These are phyloP conservation scores for Hyparrhenia diplandra DNA, from an alignment of 176 grass and related monocot species.

Conservation along the genomic window DNA sequence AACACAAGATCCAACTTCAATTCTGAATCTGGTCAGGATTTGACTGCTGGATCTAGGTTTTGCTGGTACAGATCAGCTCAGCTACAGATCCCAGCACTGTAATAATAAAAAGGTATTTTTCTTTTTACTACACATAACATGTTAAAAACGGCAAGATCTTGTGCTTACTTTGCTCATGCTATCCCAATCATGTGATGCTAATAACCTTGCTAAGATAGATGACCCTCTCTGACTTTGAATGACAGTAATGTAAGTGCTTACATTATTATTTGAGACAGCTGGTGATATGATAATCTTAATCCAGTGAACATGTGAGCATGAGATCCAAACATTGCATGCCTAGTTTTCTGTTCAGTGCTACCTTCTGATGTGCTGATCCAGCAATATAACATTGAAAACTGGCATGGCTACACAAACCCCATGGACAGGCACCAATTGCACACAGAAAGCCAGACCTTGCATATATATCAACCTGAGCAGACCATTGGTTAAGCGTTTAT, in stretches of 20 bases:
- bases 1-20: constrained; percentile 55
- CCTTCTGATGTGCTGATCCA: constrained; percentile 49
- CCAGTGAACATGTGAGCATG: constrained; percentile 41
- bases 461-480: neutral
- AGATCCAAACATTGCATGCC: constrained; percentile 42
- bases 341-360: constrained; percentile 51
- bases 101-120: neutral
- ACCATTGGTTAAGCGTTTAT: neutral
- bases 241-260: constrained; percentile 23
- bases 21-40: constrained; percentile 41
- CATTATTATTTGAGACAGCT: constrained; percentile 36
- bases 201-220: neutral
- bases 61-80: constrained; percentile 19
- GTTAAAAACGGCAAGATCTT: neutral
- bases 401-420: constrained; percentile 29
- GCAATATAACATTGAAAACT: constrained; percentile 37
- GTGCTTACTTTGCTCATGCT: neutral
- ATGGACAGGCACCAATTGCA: constrained; percentile 13
- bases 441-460: neutral
- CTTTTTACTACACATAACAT: neutral
- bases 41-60: constrained; percentile 40
- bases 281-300: constrained; percentile 48
- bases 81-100: neutral
- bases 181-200: constrained; percentile 10
- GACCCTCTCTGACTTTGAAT: constrained; percentile 4